Base-by-base conservation (phyloP, 805 yeast genomes). In the Cyberlindnera maritima region DNA sequence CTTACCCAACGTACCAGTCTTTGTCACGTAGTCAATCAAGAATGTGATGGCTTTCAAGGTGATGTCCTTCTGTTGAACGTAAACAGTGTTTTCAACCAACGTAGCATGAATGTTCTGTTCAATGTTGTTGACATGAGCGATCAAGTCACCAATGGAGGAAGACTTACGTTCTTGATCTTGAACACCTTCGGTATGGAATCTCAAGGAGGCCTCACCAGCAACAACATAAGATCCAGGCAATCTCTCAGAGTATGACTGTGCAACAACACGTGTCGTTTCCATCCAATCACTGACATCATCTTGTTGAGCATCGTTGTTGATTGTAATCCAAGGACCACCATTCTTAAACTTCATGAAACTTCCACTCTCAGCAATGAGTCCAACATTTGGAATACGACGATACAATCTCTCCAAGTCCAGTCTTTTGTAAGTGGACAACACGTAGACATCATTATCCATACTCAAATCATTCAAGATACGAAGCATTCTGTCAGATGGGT, bases 331-430 rank as follows among this genome's bases (percentile, higher is more conserved):
- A 4, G 36, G 65, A 65, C 23, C 69, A 54, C 62, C 58, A 18
- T 77, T 74, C 14, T 76, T 75, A 17, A 80, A 58, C 61, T 77
- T 82, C 29, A 92, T 74, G 58, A 77, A 88, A 0, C 89, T 95
- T 32, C 98, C 98, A 60, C 85, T 83, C 64, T 91, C 98, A 1
- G 97, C 96, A 52, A 92, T 81, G 43, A 92, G 70, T 0, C 97
- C 97, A 26, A 91, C 59, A 35, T 79, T 79, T 1, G 85, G 79
- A 4, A 81, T 75, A 54, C 88, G 76, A 17, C 84, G 73, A 67
- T 83, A 90, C 44, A 80, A 67, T 45, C 87, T 72, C 50, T 85
- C 87, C 59, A 91, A 67, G 36, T 83, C 87, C 2, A 73, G 65
- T 49, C 85, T 74, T 43, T 81, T 81, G 58, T 82, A 76, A 38